Evolutionary conservation across 495 filamentous ascomycete species (phyloP), one percentile per base, ranked within the genome.

Genomic region (Bathelium albidoporum): DNA sequence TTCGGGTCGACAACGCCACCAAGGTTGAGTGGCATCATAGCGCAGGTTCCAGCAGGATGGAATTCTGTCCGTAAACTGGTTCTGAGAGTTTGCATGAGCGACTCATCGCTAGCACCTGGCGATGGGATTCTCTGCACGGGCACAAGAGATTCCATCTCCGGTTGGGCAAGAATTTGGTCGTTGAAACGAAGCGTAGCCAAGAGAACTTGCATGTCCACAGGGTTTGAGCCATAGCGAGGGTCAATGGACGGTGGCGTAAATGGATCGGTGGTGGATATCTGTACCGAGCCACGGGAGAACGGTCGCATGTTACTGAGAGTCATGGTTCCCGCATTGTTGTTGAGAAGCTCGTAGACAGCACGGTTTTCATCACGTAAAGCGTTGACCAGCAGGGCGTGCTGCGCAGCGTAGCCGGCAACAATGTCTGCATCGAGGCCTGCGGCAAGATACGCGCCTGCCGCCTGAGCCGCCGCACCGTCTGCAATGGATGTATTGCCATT

Each of bases 1-100:
- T 75, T 72, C 2, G 78, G 71, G 55, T 80, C 77, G 0, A 82
- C 80, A 0, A 83, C 81, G 31, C 80, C 68, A 20, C 80, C 80
- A 2, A 76, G 72, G 2, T 74, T 70, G 1, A 64, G 68, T 5
- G 78, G 79, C 2, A 82, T 70, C 80, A 83, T 82, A 0, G 80
- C 78, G 53, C 78, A 78, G 7, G 80, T 76, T 0, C 81, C 80
- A 5, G 75, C 76, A 0, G 80, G 64, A 32, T 72, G 63, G 45
- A 71, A 73, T 59, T 70, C 68, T 4, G 68, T 70, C 49, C 65
- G 65, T 55, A 62, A 49, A 11, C 58, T 59, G 10, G 32, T 43
- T 11, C 24, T 24, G n/a, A 70, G 67, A 26, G 43, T 61, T 41
- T 60, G n/a, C 16, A 62, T 24, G 12, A 70, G n/a, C 34, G 67